A percentile compares a stretch with the other conserved stretches of the same genome.
Evolutionary conservation across 768 basidiomycete genomes (phyloP).

Genomic region (Lactarius vividus): DNA sequence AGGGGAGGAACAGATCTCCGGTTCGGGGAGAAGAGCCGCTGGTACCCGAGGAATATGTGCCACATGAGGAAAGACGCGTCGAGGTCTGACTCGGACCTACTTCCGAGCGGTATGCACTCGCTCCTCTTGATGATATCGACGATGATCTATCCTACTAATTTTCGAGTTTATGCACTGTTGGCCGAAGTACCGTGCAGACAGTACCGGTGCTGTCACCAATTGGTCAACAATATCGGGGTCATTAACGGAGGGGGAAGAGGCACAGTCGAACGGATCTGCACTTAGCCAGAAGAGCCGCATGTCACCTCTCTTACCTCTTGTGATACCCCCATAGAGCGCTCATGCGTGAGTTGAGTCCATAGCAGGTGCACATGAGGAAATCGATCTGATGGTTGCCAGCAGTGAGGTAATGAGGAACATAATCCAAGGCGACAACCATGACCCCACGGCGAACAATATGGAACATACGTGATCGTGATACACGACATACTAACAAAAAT

Average conservation of each 20-base stretch:
- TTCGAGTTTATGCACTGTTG: background rate
- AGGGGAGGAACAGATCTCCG: background rate
- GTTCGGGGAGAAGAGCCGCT: background rate
- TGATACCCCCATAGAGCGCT: background rate
- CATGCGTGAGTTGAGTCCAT: background rate
- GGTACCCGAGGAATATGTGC: background rate
- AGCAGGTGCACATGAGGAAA: background rate
- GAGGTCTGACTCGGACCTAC: conserved; percentile 7
- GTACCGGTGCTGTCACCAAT: background rate
- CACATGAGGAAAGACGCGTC: background rate
- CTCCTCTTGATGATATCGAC: background rate
- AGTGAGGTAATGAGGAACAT: background rate
- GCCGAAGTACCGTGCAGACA: background rate
- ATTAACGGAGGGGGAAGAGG: no score
- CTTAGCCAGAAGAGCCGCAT: background rate
- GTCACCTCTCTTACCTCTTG: background rate
- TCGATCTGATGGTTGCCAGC: background rate
- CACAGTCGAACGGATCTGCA: no score
- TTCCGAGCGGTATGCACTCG: background rate
- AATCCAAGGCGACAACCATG: background rate
- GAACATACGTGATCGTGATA: no score
- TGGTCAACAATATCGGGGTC: background rate
- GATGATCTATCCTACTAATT: background rate
- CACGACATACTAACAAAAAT: background rate
- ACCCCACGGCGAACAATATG: no score